phyloP scores from a whole-genome alignment of 1,139 yeast genomes.

The Nakaseomyces delphensis region DNA sequence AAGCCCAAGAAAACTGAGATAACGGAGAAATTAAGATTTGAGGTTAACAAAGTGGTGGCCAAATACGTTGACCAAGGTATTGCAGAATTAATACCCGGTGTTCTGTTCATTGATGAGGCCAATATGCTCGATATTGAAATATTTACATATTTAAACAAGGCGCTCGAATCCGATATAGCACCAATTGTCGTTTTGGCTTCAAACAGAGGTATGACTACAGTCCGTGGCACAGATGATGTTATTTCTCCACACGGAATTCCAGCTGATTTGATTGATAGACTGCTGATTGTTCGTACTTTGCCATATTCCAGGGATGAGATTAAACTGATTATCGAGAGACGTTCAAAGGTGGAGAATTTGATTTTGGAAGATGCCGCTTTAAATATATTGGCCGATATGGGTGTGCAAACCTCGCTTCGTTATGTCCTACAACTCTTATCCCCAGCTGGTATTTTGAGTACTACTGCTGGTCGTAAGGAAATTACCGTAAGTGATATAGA shows the following conservation, averaged over 20 bases:
- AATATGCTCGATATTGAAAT: conserved; percentile 96
- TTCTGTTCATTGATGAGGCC: conserved; percentile 91
- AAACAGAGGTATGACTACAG: conserved; percentile 85
- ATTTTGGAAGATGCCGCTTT: conserved; percentile 59
- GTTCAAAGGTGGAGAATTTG: conserved; percentile 69
- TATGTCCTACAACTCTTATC: conserved; percentile 85
- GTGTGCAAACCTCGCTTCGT: conserved; percentile 70
- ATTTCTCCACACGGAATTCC: conserved; percentile 96
- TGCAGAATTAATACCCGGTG: conserved; percentile 97
- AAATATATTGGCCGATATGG: conserved; percentile 61
- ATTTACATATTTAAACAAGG: conserved; percentile 88
- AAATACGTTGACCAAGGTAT: conserved; percentile 96
- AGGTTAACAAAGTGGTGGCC: conserved; percentile 91
- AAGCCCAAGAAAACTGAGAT: conserved; percentile 98
- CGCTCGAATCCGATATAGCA: conserved; percentile 83
- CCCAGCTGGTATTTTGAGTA: conserved; percentile 80
- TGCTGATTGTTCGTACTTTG: conserved; percentile 82
- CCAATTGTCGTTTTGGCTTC: conserved; percentile 94
- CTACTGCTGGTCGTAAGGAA: conserved; percentile 62
- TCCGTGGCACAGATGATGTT: conserved; percentile 84
- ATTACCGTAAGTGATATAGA: conserved; percentile 66
- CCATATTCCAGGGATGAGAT: conserved; percentile 83
- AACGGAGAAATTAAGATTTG: conserved; percentile 87
- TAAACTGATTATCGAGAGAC: conserved; percentile 67
- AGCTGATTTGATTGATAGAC: conserved; percentile 83